Conservation (phyloP, 139 green algal species). For the Coccomyxa sp. region DNA sequence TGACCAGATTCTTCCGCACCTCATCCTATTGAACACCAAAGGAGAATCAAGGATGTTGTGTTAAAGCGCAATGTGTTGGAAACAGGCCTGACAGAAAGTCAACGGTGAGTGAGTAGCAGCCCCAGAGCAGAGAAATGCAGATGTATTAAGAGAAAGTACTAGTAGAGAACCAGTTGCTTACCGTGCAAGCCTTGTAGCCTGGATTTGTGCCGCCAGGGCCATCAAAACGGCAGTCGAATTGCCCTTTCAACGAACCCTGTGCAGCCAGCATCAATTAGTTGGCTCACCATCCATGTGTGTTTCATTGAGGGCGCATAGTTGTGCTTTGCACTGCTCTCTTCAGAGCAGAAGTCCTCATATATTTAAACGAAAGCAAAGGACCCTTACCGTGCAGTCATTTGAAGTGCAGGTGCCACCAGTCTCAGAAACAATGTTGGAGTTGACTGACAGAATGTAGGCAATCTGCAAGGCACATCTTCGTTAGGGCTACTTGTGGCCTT, state of each 20-base stretch:
- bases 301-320: too few relatives aligned
- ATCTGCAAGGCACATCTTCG: constrained; percentile 25
- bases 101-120: not conserved
- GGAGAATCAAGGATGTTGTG: not conserved
- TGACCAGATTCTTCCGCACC: constrained; percentile 48
- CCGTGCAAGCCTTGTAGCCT: constrained; percentile 35
- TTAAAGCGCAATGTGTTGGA: not conserved
- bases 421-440: constrained; percentile 57
- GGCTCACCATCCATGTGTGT: too few relatives aligned
- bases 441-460: constrained; percentile 74
- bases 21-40: constrained; percentile 18
- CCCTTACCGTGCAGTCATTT: constrained; percentile 39
- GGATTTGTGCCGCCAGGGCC: constrained; percentile 11
- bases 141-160: too few relatives aligned
- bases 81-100: not conserved
- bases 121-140: not conserved
- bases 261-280: too few relatives aligned
- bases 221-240: constrained; percentile 1
- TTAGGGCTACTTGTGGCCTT: not conserved
- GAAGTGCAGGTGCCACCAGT: constrained; percentile 59
- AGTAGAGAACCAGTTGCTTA: constrained; percentile 7
- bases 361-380: too few relatives aligned
- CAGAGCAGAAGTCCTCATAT: not conserved
- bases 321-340: not conserved
- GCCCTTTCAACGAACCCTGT: not conserved